Evolutionary conservation across 2,329 filamentous ascomycete species (phyloP), one percentile per base, ranked within the genome.

Genomic region (Anthostomella pinea): DNA sequence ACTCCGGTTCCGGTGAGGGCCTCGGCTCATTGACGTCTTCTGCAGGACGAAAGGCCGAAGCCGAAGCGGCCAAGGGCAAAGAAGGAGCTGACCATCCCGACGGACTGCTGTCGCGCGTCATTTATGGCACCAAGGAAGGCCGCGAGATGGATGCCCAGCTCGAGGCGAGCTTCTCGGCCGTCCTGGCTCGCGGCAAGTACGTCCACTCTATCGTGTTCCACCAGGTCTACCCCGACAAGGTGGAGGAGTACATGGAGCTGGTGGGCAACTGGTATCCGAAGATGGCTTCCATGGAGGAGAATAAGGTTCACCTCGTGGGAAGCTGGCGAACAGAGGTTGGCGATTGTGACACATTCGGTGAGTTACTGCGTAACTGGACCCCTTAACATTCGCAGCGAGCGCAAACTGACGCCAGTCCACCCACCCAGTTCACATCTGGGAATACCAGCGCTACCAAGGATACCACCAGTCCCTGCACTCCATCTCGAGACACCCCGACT

Each of bases 301-400:
- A 97, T 68, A 91, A 91, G 67, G 91, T 98, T 51, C 83, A 98
- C 63, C 70, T 98, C 39, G 93, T 98, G 5, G 93, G 93, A 54
- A 97, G 91, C 72, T 98, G 93, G 93, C 81, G 91, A 64, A 96
- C 90, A 11, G 93, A 98, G 64, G 90, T 98, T 33, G 93, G 93
- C 45, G 91, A 98, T 56, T 94, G 88, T 62, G 89, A 98, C 59
- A 96, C 90, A 0, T 98, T 98, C 67, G 53, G 55, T 58, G 35
- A 11, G 50, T 46, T 23, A 7, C 6, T n/a, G n/a, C 3, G n/a
- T n/a, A n/a, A n/a, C n/a, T n/a, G n/a, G n/a, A n/a, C n/a, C n/a
- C n/a, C n/a, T n/a, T n/a, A n/a, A n/a, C n/a, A n/a, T n/a, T 4
- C 26, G 26, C 24, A 14, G 6, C 14, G 15, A 10, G 10, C 15